Base-by-base conservation (phyloP, 2,329 filamentous ascomycete species). In the Mariannaea elegans region DNA sequence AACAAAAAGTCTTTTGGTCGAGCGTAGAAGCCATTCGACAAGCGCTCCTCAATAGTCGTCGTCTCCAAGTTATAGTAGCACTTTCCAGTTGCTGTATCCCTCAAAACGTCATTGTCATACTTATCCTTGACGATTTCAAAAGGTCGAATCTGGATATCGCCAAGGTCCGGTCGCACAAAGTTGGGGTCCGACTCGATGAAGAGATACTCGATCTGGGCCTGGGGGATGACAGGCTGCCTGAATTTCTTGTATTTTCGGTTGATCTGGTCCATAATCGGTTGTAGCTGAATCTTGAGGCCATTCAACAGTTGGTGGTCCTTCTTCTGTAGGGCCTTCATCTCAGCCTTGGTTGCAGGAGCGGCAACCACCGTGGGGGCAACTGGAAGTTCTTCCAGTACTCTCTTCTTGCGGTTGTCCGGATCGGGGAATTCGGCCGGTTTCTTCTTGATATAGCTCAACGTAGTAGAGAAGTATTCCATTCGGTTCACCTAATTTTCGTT, bases 221-320 rank as follows among this genome's bases (percentile, higher is more conserved):
- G 88, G 2, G 92, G 87, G 61, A 99, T 90, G 39, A 92, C 87
- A 1, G 92, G 90, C 55, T 88, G 87, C 61, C 93, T 86, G 78
- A 98, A 98, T 67, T 93, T 93, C 73, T 90, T 92, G 78, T 97
- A 97, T 73, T 91, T 93, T 62, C 84, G 83, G 75, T 97, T 95
- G 73, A 99, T 92, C 77, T 97, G 93, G 67, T 99, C 94, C 93
- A 99, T 97, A 67, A 98, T 92, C 2, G 92, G 93, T 75, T 97
- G 94, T 54, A 99, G 87, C 52, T 90, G 83, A 36, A 97, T 88
- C 80, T 98, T 99, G 65, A 99, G 81, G 59, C 90, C 81, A 73
- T 98, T 97, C 53, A 98, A 83, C 10, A 90, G 87, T 64, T 94
- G 88, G 47, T 92, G 89, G 72, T 99, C 96, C 63, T 87, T 87